These are phyloP conservation scores for Spergularia bocconei DNA, from an alignment of 148 eudicot species.

Conservation along the genomic window DNA sequence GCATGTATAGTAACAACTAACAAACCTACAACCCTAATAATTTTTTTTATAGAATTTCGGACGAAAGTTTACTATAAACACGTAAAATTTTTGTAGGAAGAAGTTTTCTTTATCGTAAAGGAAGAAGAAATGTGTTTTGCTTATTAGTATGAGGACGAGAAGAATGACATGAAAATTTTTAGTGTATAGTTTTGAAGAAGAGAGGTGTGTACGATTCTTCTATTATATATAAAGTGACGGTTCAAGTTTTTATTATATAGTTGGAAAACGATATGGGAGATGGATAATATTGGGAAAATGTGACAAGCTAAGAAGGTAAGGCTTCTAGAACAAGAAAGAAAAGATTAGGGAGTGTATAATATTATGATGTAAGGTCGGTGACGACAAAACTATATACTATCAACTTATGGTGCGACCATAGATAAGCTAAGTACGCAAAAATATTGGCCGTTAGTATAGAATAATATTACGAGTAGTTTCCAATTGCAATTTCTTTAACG, in stretches of 20 bases:
- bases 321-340: not conserved
- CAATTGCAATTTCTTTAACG: too few species aligned
- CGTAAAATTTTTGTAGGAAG: too few species aligned
- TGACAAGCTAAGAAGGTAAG: slow-evolving; percentile 7
- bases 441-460: not conserved
- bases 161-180: too few species aligned
- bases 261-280: not conserved
- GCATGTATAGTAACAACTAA: not conserved
- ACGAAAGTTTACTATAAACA: not conserved
- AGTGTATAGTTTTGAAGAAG: too few species aligned
- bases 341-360: not conserved
- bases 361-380: slow-evolving; percentile 3
- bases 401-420: slow-evolving; percentile 12
- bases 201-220: too few species aligned
- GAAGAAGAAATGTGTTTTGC: too few species aligned
- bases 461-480: too few species aligned
- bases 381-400: not conserved
- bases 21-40: not conserved
- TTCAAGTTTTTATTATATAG: too few species aligned
- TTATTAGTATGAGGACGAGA: too few species aligned
- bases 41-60: too few species aligned
- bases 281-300: not conserved
- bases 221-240: too few species aligned
- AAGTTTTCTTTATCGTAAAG: too few species aligned
- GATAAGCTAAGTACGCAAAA: not conserved